These are phyloP conservation scores for Penicillium waksmanii DNA, from an alignment of 495 filamentous ascomycete genomes.

Conservation along the genomic window DNA sequence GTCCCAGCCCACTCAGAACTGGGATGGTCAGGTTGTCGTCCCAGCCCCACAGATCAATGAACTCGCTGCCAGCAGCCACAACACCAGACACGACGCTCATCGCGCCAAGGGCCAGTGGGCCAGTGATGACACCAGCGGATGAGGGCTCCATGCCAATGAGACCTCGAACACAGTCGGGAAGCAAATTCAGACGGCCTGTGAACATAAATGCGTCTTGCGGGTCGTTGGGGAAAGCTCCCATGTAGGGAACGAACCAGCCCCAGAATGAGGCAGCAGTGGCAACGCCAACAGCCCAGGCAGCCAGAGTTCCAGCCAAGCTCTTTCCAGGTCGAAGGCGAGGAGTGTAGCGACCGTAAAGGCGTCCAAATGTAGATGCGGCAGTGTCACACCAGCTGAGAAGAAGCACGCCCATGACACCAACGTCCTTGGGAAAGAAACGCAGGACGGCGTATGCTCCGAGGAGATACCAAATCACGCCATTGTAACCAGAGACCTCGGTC, in stretches of 20 bases:
- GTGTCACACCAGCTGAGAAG: constrained; percentile 98
- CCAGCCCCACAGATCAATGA: constrained; percentile 86
- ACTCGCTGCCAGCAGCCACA: constrained; percentile 85
- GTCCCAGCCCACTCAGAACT: constrained; percentile 82
- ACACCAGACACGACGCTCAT: constrained; percentile 88
- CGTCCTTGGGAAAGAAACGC: constrained; percentile 88
- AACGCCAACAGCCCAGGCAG: constrained; percentile 80
- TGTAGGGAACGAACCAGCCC: constrained; percentile 77
- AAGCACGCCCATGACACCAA: constrained; percentile 86
- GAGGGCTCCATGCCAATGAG: constrained; percentile 48
- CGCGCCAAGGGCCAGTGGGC: constrained; percentile 74
- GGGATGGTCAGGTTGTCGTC: constrained; percentile 98
- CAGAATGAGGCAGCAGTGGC: constrained; percentile 83
- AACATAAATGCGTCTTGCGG: constrained; percentile 78
- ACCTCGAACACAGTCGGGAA: constrained; percentile 54
- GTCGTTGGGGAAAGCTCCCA: constrained; percentile 67
- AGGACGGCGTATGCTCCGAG: constrained; percentile 86
- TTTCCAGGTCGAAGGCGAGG: constrained; percentile 83
- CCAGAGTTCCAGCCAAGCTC: constrained; percentile 84
- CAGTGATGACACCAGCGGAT: constrained; percentile 54
- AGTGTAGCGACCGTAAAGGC: constrained; percentile 83
- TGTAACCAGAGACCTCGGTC: constrained; percentile 88
- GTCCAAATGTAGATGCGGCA: constrained; percentile 89
- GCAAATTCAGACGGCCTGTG: constrained; percentile 69
- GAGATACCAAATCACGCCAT: constrained; percentile 96